phyloP scores from a whole-genome alignment of 202 grass and related monocot genomes.

The Panicum virgatum region DNA sequence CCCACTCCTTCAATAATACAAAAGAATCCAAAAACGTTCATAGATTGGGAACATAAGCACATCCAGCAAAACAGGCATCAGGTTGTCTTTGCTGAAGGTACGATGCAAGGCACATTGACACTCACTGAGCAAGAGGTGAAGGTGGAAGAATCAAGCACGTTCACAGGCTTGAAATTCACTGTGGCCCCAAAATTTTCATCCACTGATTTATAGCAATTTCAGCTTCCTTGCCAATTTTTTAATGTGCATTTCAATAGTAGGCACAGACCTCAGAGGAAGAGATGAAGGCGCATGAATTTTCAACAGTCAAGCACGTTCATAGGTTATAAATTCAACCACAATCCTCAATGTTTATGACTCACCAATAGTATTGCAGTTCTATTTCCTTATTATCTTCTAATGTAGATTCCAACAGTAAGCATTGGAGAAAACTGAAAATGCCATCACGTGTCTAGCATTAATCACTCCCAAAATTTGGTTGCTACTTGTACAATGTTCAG shows the following conservation, averaged over 20 bases:
- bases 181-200: background rate
- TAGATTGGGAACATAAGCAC: background rate
- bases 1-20: background rate
- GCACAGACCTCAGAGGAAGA: background rate
- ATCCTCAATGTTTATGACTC: background rate
- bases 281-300: background rate
- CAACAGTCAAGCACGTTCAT: background rate
- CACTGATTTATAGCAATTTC: background rate
- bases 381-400: background rate
- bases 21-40: background rate
- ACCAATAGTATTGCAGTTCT: background rate
- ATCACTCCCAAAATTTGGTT: constrained; percentile 1
- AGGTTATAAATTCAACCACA: background rate
- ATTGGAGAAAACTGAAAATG: background rate
- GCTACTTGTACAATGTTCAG: background rate
- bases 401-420: background rate
- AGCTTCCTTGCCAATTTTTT: background rate
- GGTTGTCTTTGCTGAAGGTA: background rate
- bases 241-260: background rate
- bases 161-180: background rate
- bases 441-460: background rate
- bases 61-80: background rate
- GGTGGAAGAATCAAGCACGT: background rate
- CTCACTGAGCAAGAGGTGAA: background rate
- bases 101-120: background rate